A percentile compares a stretch with the other conserved stretches of the same genome.
Conservation (phyloP, 192 early-diverging fungal genomes). For the Dissophora globulifera region DNA sequence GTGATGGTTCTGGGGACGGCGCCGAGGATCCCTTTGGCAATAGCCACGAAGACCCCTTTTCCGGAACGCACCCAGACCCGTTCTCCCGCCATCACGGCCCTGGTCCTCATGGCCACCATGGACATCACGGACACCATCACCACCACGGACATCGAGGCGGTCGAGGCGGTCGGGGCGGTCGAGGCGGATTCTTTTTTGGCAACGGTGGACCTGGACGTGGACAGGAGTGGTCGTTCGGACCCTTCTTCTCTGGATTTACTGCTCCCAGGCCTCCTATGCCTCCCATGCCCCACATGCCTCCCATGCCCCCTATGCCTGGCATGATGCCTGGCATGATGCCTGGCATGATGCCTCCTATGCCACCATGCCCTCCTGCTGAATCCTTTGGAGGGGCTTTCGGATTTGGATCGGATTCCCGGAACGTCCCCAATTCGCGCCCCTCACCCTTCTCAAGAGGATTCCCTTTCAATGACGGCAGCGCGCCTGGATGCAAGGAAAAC, state of each 20-base stretch:
- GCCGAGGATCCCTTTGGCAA: neutral
- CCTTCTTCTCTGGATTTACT: neutral
- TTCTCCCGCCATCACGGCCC: conserved; percentile 11
- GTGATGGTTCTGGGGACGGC: neutral
- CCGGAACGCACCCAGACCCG: conserved; percentile 8
- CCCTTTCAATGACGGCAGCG: conserved; percentile 13
- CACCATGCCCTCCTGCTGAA: neutral
- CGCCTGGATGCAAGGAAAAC: conserved; percentile 22
- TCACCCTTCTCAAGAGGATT: conserved; percentile 34
- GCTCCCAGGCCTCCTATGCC: conserved; percentile 36
- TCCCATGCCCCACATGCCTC: conserved; percentile 22
- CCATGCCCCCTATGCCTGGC: conserved; percentile 26
- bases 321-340: no score
- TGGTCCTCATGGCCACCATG: conserved; percentile 12
- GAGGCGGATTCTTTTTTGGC: conserved; percentile 5
- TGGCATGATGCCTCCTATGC: conserved; percentile 25
- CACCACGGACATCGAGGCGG: conserved; percentile 3
- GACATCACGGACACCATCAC: conserved; percentile 4
- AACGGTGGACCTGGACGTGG: no score
- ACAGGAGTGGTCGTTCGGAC: conserved; percentile 6
- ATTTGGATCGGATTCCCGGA: neutral
- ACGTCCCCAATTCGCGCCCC: conserved; percentile 10
- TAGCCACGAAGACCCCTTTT: conserved; percentile 15
- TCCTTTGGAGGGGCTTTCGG: neutral
- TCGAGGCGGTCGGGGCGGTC: conserved; percentile 18